Evolutionary conservation across 1,139 yeast species (phyloP).

Genomic region (Nakaseomyces sp.): DNA sequence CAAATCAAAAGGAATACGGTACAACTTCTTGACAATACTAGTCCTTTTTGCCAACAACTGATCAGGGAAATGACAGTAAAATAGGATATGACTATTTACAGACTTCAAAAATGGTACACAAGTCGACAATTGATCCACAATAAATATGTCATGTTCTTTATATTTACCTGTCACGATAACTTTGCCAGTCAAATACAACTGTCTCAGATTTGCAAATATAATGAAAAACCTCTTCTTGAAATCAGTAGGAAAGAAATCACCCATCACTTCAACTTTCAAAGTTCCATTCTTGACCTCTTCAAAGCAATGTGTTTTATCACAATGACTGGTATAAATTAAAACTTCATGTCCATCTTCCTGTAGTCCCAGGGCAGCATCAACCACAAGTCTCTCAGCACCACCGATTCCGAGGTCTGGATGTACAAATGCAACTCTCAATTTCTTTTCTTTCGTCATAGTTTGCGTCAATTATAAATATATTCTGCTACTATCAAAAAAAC

Average conservation of each 20-base stretch:
- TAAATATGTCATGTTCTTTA: conserved; percentile 53
- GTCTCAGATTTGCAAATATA: conserved; percentile 76
- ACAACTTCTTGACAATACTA: conserved; percentile 48
- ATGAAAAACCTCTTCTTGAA: conserved; percentile 62
- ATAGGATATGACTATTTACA: conserved; percentile 41
- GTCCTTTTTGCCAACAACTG: conserved; percentile 59
- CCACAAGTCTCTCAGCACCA: conserved; percentile 93
- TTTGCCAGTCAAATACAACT: conserved; percentile 51
- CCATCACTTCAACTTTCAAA: conserved; percentile 61
- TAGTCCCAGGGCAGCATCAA: conserved; percentile 87
- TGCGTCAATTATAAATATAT: no score
- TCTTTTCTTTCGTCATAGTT: background rate
- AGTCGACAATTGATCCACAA: conserved; percentile 83
- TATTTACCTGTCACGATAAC: conserved; percentile 46
- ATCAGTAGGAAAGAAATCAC: conserved; percentile 72
- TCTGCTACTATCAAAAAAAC: no score
- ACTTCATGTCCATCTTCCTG: conserved; percentile 62
- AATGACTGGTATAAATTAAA: conserved; percentile 76
- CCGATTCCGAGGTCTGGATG: conserved; percentile 97
- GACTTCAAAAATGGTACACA: conserved; percentile 70
- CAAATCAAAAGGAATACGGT: conserved; percentile 73
- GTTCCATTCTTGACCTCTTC: conserved; percentile 64
- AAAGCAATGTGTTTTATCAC: conserved; percentile 78
- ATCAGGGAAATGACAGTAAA: conserved; percentile 96
- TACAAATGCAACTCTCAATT: conserved; percentile 63